These are phyloP conservation scores for Stereum hirsutum DNA, from an alignment of 1,284 basidiomycete genomes.

Conservation along the genomic window DNA sequence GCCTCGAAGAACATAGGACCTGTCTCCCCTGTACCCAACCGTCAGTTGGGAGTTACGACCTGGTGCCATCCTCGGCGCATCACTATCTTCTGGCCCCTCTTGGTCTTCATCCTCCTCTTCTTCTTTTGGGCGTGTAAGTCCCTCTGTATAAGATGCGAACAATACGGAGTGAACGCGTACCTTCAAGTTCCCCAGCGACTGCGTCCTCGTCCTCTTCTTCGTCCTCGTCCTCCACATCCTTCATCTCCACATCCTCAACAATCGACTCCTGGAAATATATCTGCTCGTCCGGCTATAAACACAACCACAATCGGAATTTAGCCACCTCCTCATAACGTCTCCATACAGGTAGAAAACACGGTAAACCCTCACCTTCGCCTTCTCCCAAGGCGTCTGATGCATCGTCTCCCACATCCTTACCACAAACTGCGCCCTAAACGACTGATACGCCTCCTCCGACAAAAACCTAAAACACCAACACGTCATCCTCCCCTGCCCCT, in stretches of 20 bases:
- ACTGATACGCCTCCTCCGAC: conserved; percentile 45
- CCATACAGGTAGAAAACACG: conserved; percentile 5
- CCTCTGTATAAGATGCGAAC: background rate
- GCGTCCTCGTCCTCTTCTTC: conserved; percentile 73
- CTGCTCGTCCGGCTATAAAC: conserved; percentile 61
- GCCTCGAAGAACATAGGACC: conserved; percentile 93
- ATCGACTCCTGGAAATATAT: conserved; percentile 65
- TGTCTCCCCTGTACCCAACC: conserved; percentile 93
- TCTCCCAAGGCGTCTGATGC: conserved; percentile 71
- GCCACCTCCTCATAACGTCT: background rate
- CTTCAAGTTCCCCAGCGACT: conserved; percentile 53
- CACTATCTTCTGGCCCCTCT: conserved; percentile 45
- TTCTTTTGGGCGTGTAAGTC: conserved; percentile 18
- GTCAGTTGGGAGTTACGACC: conserved; percentile 86
- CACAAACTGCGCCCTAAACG: conserved; percentile 64
- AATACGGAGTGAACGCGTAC: conserved; percentile 12
- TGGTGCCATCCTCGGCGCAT: conserved; percentile 32
- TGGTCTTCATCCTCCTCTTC: conserved; percentile 40
- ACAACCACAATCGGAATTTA: conserved; percentile 4
- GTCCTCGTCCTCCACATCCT: conserved; percentile 65
- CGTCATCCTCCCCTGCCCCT: too few species aligned
- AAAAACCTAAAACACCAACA: conserved; percentile 83
- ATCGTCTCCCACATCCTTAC: conserved; percentile 78
- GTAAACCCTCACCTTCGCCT: conserved; percentile 83
- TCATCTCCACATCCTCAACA: conserved; percentile 81